Percentiles rank a stretch among this genome's conserved stretches.
These are phyloP conservation scores for Pneumocystis murina DNA, from an alignment of 1,139 yeast genomes.

Conservation along the genomic window DNA sequence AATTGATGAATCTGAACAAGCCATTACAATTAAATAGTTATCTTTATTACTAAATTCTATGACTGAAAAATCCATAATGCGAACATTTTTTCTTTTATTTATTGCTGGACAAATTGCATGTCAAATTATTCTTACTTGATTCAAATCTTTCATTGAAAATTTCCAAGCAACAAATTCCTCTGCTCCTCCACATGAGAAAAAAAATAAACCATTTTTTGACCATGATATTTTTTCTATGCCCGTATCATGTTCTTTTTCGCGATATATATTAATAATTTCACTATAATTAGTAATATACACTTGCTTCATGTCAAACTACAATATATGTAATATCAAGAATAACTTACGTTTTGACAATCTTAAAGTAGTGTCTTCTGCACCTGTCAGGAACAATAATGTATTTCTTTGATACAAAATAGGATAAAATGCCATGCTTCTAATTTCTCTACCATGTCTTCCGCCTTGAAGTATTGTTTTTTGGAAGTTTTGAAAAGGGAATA, in stretches of 20 bases:
- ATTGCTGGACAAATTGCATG: constrained; percentile 23
- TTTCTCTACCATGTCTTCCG: constrained; percentile 87
- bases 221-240: constrained; percentile 70
- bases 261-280: constrained; percentile 36
- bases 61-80: constrained; percentile 62
- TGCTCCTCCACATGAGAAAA: constrained; percentile 68
- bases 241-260: constrained; percentile 67
- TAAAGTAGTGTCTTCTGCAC: constrained; percentile 78
- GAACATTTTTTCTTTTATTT: constrained; percentile 43
- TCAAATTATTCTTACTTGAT: constrained; percentile 17
- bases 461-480: constrained; percentile 25
- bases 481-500: constrained; percentile 7
- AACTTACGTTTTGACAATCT: constrained; percentile 33
- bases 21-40: constrained; percentile 47
- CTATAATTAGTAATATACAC: constrained; percentile 29
- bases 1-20: constrained; percentile 72
- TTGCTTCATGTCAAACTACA: background rate
- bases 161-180: constrained; percentile 83
- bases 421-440: constrained; percentile 23
- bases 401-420: constrained; percentile 19
- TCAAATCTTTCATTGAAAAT: constrained; percentile 21
- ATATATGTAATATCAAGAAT: background rate
- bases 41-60: constrained; percentile 13
- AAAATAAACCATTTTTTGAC: constrained; percentile 33
- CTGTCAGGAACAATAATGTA: constrained; percentile 42